Conservation (phyloP, 1,139 yeast species). For the Suhomyces coccinellae region DNA sequence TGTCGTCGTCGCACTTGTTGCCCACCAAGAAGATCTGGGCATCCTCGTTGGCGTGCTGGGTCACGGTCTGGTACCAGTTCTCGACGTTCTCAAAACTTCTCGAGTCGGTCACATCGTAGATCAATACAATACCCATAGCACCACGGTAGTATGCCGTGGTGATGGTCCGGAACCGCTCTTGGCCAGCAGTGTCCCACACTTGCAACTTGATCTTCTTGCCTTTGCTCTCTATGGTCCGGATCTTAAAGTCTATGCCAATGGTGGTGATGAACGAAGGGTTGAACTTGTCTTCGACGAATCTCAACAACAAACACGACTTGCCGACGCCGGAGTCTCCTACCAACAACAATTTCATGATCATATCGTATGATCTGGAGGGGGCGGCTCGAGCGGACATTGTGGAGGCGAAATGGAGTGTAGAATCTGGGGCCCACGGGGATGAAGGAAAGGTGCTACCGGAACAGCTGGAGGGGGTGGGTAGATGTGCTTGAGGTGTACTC, state of each 20-base stretch:
- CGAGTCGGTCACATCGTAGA: constrained; percentile 94
- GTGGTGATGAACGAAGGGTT: constrained; percentile 96
- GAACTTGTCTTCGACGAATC: constrained; percentile 96
- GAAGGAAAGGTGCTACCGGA: neutral
- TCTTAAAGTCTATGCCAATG: constrained; percentile 96
- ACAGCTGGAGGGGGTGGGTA: neutral
- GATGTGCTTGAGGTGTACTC: no score
- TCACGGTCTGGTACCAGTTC: constrained; percentile 92
- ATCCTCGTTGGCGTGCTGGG: constrained; percentile 94
- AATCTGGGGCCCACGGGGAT: neutral
- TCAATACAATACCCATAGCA: constrained; percentile 96
- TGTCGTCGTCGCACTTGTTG: constrained; percentile 90
- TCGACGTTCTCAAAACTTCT: constrained; percentile 84
- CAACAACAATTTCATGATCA: constrained; percentile 87
- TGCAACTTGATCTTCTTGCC: constrained; percentile 92
- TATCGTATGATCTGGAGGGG: constrained; percentile 82
- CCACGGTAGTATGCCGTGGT: constrained; percentile 98
- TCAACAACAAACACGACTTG: constrained; percentile 86
- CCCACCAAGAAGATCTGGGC: constrained; percentile 94
- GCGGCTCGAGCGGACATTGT: constrained; percentile 55
- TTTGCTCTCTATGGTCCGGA: constrained; percentile 91
- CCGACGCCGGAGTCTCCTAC: constrained; percentile 98
- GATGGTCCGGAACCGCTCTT: constrained; percentile 95
- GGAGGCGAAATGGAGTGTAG: neutral
- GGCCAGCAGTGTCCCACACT: constrained; percentile 99